Evolutionary conservation across 495 filamentous ascomycete genomes (phyloP).

Genomic region (Lindgomyces ingoldianus): DNA sequence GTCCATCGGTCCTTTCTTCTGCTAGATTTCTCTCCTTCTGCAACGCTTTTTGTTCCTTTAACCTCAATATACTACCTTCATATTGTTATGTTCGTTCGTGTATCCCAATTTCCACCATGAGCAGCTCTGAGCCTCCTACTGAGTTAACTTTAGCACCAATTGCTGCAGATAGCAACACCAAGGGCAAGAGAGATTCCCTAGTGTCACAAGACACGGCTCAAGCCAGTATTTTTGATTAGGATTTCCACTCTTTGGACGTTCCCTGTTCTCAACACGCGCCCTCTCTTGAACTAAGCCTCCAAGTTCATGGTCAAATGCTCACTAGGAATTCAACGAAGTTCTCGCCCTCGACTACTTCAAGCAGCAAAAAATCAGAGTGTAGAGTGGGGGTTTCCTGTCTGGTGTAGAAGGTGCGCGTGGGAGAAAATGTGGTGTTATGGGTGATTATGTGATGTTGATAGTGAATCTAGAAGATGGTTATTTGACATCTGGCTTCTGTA

Average conservation of each 20-base stretch:
- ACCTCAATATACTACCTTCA: background rate
- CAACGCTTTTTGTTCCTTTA: background rate
- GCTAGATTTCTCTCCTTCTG: no score
- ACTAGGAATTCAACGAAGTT: conserved; percentile 68
- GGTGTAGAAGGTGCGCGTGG: no score
- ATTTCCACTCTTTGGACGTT: no score
- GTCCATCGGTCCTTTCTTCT: no score
- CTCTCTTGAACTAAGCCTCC: conserved; percentile 68
- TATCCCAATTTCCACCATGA: background rate
- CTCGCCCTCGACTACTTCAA: conserved; percentile 77
- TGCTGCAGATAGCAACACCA: background rate
- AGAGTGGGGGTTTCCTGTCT: no score
- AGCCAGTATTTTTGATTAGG: background rate
- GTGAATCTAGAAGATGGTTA: no score
- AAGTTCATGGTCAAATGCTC: conserved; percentile 46
- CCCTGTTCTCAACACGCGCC: no score
- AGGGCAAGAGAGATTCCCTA: background rate
- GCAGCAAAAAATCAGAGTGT: conserved; percentile 40
- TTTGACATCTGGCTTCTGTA: no score
- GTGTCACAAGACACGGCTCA: background rate
- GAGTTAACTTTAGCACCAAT: background rate
- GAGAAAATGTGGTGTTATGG: no score
- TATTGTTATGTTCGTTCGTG: no score
- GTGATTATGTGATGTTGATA: no score
- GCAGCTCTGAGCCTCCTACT: background rate